phyloP scores from a whole-genome alignment of 2,329 filamentous ascomycete genomes.

The Ilyonectria robusta region DNA sequence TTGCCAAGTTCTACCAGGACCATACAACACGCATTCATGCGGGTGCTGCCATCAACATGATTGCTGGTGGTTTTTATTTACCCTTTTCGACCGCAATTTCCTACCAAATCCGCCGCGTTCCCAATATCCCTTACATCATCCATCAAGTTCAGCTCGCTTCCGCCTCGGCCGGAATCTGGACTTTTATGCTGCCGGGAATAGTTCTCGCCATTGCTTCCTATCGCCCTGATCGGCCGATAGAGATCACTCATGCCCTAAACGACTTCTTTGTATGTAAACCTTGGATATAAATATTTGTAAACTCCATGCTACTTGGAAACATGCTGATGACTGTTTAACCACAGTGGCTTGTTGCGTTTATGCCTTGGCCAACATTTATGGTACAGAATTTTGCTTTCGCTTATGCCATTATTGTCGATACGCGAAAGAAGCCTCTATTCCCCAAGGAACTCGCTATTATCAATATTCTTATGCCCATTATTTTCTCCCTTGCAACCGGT shows the following conservation, averaged over 20 bases:
- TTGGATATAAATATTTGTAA: not conserved
- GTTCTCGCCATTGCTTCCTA: constrained; percentile 32
- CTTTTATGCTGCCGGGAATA: constrained; percentile 34
- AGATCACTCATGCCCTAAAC: constrained; percentile 35
- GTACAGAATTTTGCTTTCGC: constrained; percentile 33
- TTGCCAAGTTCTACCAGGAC: constrained; percentile 29
- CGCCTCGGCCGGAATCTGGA: constrained; percentile 29
- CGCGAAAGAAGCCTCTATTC: constrained; percentile 30
- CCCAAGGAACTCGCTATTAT: constrained; percentile 31
- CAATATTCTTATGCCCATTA: constrained; percentile 30
- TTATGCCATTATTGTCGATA: constrained; percentile 34
- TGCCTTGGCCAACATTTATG: constrained; percentile 34
- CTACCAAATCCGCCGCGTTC: constrained; percentile 31
- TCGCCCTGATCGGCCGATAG: constrained; percentile 29
- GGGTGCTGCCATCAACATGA: constrained; percentile 29
- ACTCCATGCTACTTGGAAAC: not conserved
- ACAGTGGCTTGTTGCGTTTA: constrained; percentile 25
- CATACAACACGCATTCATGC: constrained; percentile 27
- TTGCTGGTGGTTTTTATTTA: constrained; percentile 31
- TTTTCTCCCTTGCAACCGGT: constrained; percentile 23
- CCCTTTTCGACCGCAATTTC: constrained; percentile 30
- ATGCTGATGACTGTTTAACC: not conserved
- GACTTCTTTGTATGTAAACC: constrained; percentile 29
- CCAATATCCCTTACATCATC: constrained; percentile 28
- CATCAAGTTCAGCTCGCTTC: constrained; percentile 31